Conservation (phyloP, 2,329 filamentous ascomycete species). For the Pyrenophora teres region DNA sequence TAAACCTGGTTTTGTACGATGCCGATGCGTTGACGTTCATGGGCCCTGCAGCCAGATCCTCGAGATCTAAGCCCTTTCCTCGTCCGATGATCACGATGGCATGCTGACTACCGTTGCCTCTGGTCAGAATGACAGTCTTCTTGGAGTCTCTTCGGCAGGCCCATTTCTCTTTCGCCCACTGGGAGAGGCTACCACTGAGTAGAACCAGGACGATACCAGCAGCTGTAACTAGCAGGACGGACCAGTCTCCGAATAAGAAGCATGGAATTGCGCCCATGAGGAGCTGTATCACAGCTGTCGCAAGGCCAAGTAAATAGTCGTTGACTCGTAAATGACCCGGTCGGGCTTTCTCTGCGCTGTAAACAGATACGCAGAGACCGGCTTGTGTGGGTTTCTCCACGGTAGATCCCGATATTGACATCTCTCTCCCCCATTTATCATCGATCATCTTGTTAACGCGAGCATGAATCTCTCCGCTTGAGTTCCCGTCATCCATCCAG, state of each 20-base stretch:
- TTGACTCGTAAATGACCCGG: neutral
- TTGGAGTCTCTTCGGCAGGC: conserved; percentile 10
- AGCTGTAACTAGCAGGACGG: conserved; percentile 14
- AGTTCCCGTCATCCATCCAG: conserved; percentile 11
- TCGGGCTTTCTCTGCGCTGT: neutral
- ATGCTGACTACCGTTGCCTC: conserved; percentile 24
- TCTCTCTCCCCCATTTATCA: conserved; percentile 2
- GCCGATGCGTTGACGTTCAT: conserved; percentile 15
- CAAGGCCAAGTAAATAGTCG: conserved; percentile 12
- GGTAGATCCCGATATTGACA: neutral
- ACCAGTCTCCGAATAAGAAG: conserved; percentile 20
- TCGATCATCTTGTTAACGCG: conserved; percentile 5
- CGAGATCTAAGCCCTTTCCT: conserved; percentile 18
- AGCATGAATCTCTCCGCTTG: neutral
- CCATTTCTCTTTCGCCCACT: conserved; percentile 24
- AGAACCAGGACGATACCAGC: conserved; percentile 11
- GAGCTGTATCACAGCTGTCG: conserved; percentile 13
- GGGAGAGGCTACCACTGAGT: conserved; percentile 10
- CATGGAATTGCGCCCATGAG: conserved; percentile 17
- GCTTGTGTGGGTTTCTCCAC: conserved; percentile 2
- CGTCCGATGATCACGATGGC: conserved; percentile 16
- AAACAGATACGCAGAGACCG: conserved; percentile 2
- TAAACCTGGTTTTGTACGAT: conserved; percentile 11
- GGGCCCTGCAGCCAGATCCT: conserved; percentile 19
- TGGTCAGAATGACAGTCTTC: conserved; percentile 16